A percentile compares a stretch with the other conserved stretches of the same genome.
Conservation (phyloP, 257 asterid species). For the Linaria vulgaris region DNA sequence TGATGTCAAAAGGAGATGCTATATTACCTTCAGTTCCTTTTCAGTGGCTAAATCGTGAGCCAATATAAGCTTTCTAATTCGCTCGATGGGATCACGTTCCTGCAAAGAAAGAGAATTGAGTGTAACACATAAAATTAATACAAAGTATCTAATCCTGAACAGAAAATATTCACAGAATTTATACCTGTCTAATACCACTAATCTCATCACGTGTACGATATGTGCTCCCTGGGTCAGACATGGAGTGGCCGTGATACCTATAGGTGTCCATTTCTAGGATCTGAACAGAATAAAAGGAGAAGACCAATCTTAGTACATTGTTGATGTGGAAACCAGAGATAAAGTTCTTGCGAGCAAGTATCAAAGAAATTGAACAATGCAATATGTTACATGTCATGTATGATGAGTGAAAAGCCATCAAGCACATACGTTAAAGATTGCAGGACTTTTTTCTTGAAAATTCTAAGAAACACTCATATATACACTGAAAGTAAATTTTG, state of each 20-base stretch:
- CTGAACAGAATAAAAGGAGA: conserved; percentile 44
- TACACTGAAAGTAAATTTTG: not conserved
- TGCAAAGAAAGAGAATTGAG: conserved; percentile 28
- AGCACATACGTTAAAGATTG: not conserved
- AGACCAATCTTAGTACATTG: conserved; percentile 20
- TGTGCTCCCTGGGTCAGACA: conserved; percentile 99
- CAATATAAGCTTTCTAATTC: conserved; percentile 80
- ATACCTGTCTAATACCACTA: conserved; percentile 88
- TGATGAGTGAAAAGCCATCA: conserved; percentile 2
- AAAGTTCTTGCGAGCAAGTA: not conserved
- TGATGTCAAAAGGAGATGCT: conserved; percentile 11
- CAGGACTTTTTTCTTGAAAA: conserved; percentile 4
- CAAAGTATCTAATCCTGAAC: conserved; percentile 6
- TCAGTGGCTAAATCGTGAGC: conserved; percentile 79
- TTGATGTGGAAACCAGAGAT: conserved; percentile 19
- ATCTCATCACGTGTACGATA: conserved; percentile 98
- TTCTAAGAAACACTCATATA: not conserved
- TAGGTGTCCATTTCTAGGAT: conserved; percentile 99
- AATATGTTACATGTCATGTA: not conserved
- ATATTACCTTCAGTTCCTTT: conserved; percentile 80
- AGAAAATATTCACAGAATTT: conserved; percentile 14
- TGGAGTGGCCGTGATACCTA: conserved; percentile 95
- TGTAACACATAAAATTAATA: not conserved
- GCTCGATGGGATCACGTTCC: conserved; percentile 98
- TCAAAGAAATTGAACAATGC: not conserved